Conservation (phyloP, 768 basidiomycete genomes). For the Collybia nuda region DNA sequence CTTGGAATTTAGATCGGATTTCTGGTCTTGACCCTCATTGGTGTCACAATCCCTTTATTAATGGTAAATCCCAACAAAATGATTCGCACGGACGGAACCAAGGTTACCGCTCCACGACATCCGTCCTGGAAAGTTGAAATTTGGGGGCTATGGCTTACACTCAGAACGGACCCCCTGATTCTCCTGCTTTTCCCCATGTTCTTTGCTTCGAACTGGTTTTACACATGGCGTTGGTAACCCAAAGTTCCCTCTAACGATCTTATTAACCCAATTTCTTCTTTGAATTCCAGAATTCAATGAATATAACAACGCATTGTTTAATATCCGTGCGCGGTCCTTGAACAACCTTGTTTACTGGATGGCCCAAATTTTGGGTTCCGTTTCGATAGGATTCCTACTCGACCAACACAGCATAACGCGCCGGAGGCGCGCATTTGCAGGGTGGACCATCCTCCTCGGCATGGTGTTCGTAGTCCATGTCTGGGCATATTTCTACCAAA, state of each 20-base stretch:
- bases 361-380: slow-evolving; percentile 73
- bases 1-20: slow-evolving; percentile 64
- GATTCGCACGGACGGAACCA: slow-evolving; percentile 74
- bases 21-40: slow-evolving; percentile 68
- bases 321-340: slow-evolving; percentile 74
- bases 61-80: slow-evolving; percentile 76
- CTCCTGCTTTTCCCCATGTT: slow-evolving; percentile 85
- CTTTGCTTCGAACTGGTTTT: slow-evolving; percentile 83
- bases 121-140: slow-evolving; percentile 83
- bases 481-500: slow-evolving; percentile 80
- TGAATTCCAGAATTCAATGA: slow-evolving; percentile 72
- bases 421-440: slow-evolving; percentile 68
- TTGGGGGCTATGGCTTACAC: slow-evolving; percentile 62
- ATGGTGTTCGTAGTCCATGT: slow-evolving; percentile 70
- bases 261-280: neutral
- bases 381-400: slow-evolving; percentile 67
- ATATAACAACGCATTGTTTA: slow-evolving; percentile 76
- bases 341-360: slow-evolving; percentile 84
- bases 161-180: slow-evolving; percentile 71
- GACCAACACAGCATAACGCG: slow-evolving; percentile 57
- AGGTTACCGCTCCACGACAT: slow-evolving; percentile 58
- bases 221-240: slow-evolving; percentile 71
- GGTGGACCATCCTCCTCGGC: slow-evolving; percentile 60
- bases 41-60: slow-evolving; percentile 60
- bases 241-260: neutral